Percentiles rank a stretch among this genome's conserved stretches.
Evolutionary conservation across 441 rosid genomes (phyloP).

Genomic region (Populus tomentosa): DNA sequence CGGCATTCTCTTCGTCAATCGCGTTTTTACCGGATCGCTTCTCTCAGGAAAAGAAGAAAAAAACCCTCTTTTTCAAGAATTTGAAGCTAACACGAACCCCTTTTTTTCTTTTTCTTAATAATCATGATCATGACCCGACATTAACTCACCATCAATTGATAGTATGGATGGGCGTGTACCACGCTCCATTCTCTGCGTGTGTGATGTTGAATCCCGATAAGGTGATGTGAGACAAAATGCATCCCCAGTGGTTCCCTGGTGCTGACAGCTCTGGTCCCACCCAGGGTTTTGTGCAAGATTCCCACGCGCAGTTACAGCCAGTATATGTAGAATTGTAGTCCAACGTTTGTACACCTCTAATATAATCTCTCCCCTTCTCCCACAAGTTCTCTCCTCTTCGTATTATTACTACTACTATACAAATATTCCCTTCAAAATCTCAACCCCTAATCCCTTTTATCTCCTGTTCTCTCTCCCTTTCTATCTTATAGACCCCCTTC

Average conservation of each 20-base stretch:
- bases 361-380: slow-evolving; percentile 3
- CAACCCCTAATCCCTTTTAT: not conserved
- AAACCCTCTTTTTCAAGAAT: not conserved
- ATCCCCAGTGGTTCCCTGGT: slow-evolving; percentile 31
- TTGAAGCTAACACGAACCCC: not conserved
- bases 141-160: not conserved
- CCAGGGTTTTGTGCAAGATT: slow-evolving; percentile 3
- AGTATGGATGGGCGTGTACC: not conserved
- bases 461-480: slow-evolving; percentile 13
- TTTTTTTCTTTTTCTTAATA: not conserved
- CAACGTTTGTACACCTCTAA: not conserved
- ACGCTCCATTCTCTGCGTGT: slow-evolving; percentile 28
- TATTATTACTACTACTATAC: slow-evolving; percentile 1
- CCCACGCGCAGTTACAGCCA: slow-evolving; percentile 30
- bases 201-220: not conserved
- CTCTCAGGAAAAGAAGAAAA: too few relatives aligned
- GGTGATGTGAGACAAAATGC: slow-evolving; percentile 34
- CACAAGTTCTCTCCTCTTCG: not conserved
- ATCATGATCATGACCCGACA: not conserved
- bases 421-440: slow-evolving; percentile 18
- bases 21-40: slow-evolving; percentile 18
- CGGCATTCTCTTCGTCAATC: slow-evolving; percentile 48
- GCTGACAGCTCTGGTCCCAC: slow-evolving; percentile 22
- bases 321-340: not conserved
- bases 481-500: not conserved